phyloP scores from a whole-genome alignment of 306 rosid species.

The Fragaria ananassa region DNA sequence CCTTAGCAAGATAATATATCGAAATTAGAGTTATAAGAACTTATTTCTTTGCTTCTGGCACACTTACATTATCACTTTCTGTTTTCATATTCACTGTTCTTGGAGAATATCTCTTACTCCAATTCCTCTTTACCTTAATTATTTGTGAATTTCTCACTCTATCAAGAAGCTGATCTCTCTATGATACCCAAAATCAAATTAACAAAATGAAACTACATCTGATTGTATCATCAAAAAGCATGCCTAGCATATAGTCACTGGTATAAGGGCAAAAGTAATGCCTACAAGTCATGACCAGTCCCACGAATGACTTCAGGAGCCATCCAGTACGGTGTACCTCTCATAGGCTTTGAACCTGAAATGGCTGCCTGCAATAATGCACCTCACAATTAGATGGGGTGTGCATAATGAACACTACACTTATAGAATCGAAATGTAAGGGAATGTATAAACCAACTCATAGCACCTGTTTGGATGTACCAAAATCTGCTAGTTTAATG shows the following conservation, averaged over 20 bases:
- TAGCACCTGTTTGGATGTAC: conserved; percentile 92
- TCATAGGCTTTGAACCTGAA: conserved; percentile 93
- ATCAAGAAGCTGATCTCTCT: not conserved
- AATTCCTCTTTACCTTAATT: not conserved
- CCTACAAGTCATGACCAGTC: conserved; percentile 99
- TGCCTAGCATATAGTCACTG: not conserved
- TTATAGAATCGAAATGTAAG: conserved; percentile 14
- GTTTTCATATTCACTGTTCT: not conserved
- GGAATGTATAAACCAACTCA: conserved; percentile 65
- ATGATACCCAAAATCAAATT: not conserved
- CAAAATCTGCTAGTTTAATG: conserved; percentile 98
- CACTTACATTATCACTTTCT: not conserved
- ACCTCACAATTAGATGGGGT: conserved; percentile 28
- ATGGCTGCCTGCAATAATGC: conserved; percentile 69
- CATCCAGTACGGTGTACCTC: conserved; percentile 99
- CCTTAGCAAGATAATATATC: not conserved
- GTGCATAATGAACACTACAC: not conserved
- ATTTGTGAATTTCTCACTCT: not conserved
- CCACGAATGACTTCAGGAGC: conserved; percentile 99
- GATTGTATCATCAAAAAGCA: not conserved
- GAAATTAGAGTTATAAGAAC: not conserved
- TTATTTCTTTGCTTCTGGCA: not conserved
- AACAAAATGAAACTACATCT: not conserved
- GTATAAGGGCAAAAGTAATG: conserved; percentile 30
- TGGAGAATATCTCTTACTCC: not conserved